These are phyloP conservation scores for Mariannaea sp. DNA, from an alignment of 2,329 filamentous ascomycete genomes.

Conservation along the genomic window DNA sequence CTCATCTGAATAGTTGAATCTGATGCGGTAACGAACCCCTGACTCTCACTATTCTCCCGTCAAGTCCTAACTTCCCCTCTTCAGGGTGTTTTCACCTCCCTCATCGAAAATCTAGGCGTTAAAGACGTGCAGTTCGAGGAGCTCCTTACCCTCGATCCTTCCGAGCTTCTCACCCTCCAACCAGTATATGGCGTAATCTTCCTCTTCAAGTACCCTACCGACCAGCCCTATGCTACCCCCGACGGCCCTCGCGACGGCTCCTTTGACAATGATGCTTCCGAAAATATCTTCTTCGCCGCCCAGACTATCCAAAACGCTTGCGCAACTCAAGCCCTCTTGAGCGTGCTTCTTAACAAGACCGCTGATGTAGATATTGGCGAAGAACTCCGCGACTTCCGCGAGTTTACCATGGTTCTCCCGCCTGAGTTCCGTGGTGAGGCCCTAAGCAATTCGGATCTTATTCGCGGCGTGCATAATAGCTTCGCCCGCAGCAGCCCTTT, in stretches of 20 bases:
- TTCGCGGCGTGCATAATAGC: constrained; percentile 83
- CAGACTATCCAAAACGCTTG: constrained; percentile 99
- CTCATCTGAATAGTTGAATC: constrained; percentile 69
- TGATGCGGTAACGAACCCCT: constrained; percentile 72
- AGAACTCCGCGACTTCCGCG: constrained; percentile 76
- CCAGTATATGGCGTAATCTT: constrained; percentile 96
- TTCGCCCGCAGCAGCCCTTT: constrained; percentile 91
- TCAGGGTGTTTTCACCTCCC: constrained; percentile 93
- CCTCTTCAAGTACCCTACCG: constrained; percentile 93
- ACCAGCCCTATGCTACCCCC: constrained; percentile 62
- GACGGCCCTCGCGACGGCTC: constrained; percentile 77
- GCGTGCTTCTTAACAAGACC: constrained; percentile 86
- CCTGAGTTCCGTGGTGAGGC: constrained; percentile 69
- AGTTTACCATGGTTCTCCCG: constrained; percentile 85
- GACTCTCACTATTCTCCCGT: constrained; percentile 5
- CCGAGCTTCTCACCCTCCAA: constrained; percentile 70
- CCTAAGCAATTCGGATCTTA: constrained; percentile 67
- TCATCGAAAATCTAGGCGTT: constrained; percentile 89
- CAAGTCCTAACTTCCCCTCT: background rate
- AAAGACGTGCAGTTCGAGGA: constrained; percentile 97
- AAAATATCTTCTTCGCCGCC: constrained; percentile 87
- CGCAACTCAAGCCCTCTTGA: constrained; percentile 92
- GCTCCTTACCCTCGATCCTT: constrained; percentile 83
- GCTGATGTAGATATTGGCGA: constrained; percentile 72
- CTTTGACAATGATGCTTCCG: constrained; percentile 76